phyloP scores from a whole-genome alignment of 2,329 filamentous ascomycete species.

The Hortaea sp. region DNA sequence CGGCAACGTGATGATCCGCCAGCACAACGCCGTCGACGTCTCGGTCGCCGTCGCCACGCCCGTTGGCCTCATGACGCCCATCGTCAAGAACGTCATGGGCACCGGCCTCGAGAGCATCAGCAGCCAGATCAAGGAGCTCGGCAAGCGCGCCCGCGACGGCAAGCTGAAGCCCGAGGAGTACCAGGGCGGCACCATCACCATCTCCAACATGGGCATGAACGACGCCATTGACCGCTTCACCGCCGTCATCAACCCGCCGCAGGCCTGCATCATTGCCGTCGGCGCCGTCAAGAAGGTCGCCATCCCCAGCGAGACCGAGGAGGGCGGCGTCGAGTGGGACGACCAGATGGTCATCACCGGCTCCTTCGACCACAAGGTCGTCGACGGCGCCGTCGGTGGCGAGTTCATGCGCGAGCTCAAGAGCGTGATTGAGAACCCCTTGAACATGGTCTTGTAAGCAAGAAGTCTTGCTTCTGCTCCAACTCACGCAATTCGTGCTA shows the following conservation, averaged over 20 bases:
- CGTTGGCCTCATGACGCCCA: slow-evolving; percentile 89
- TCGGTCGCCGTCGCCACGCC: slow-evolving; percentile 93
- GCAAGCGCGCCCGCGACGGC: slow-evolving; percentile 88
- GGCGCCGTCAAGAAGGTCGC: slow-evolving; percentile 95
- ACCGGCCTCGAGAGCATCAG: slow-evolving; percentile 87
- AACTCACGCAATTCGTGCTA: too few species aligned
- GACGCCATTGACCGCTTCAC: slow-evolving; percentile 91
- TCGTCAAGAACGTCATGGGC: slow-evolving; percentile 79
- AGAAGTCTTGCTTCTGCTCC: too few species aligned
- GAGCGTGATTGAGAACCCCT: slow-evolving; percentile 93
- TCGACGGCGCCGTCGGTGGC: slow-evolving; percentile 89
- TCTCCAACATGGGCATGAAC: slow-evolving; percentile 99
- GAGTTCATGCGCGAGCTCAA: slow-evolving; percentile 97
- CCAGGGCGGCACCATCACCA: slow-evolving; percentile 97
- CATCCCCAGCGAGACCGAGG: slow-evolving; percentile 73
- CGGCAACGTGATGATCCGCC: slow-evolving; percentile 70
- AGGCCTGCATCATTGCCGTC: slow-evolving; percentile 88
- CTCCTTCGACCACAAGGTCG: slow-evolving; percentile 98
- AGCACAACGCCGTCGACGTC: slow-evolving; percentile 88
- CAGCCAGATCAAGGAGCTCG: slow-evolving; percentile 83
- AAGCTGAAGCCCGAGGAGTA: slow-evolving; percentile 99
- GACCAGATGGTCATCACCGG: slow-evolving; percentile 92
- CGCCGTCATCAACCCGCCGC: slow-evolving; percentile 96
- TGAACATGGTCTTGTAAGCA: slow-evolving; percentile 76
- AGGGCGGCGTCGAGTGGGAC: slow-evolving; percentile 78